phyloP scores from a whole-genome alignment of 2,329 filamentous ascomycete species.

The Ceratocystis lukuohia region DNA sequence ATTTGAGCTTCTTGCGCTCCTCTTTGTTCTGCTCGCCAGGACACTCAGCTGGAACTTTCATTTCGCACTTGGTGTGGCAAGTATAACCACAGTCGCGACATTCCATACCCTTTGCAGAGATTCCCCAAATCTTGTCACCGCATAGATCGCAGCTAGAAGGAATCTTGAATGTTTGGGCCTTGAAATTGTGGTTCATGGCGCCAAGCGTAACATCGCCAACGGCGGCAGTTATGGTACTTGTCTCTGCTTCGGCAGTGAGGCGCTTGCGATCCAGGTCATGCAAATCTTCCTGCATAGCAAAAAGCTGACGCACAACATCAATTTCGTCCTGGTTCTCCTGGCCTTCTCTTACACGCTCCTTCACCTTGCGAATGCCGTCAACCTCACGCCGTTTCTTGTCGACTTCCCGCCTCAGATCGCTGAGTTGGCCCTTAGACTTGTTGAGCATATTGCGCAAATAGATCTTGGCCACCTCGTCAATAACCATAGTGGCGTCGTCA shows the following conservation, averaged over 20 bases:
- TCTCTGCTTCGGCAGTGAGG: conserved; percentile 82
- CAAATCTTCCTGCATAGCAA: conserved; percentile 68
- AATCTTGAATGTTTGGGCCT: conserved; percentile 97
- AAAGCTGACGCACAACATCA: conserved; percentile 68
- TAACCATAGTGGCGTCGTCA: conserved; percentile 75
- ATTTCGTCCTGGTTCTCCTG: conserved; percentile 83
- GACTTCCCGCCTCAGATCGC: conserved; percentile 66
- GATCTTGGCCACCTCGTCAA: conserved; percentile 75
- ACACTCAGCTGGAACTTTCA: conserved; percentile 94
- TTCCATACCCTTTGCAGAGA: conserved; percentile 92
- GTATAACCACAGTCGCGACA: conserved; percentile 95
- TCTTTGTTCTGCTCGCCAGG: conserved; percentile 90
- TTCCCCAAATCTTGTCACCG: conserved; percentile 89
- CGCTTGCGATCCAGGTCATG: conserved; percentile 75
- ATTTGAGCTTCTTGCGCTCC: conserved; percentile 86
- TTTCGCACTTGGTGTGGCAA: conserved; percentile 96
- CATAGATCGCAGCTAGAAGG: conserved; percentile 97
- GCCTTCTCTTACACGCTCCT: conserved; percentile 66
- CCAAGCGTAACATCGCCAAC: conserved; percentile 89
- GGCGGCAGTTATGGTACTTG: conserved; percentile 75
- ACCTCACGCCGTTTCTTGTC: conserved; percentile 81
- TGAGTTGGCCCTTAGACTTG: conserved; percentile 76
- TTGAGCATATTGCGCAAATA: conserved; percentile 83
- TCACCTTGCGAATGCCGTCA: conserved; percentile 58
- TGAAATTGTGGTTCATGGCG: conserved; percentile 93